phyloP scores from a whole-genome alignment of 495 filamentous ascomycete genomes.

The Sordaria brevicollis region DNA sequence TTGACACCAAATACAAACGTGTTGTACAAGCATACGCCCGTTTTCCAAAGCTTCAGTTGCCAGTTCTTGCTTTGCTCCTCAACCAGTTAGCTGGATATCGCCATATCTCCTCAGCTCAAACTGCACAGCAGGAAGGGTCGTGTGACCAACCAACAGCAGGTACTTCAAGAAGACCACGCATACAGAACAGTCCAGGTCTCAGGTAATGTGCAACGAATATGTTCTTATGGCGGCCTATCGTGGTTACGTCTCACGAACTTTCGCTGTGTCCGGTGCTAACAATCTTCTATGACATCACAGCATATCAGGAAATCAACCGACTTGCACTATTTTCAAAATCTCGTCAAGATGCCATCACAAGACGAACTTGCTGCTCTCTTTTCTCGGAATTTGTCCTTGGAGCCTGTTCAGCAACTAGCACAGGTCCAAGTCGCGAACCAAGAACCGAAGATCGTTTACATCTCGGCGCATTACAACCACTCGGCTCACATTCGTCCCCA shows the following conservation, averaged over 20 bases:
- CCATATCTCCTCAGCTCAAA: background rate
- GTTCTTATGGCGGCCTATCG: background rate
- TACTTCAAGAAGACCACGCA: background rate
- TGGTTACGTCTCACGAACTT: background rate
- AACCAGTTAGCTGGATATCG: background rate
- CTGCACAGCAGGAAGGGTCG: background rate
- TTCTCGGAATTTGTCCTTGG: constrained; percentile 50
- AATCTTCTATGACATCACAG: background rate
- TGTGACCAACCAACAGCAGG: background rate
- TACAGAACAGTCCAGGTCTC: background rate
- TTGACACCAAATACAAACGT: background rate
- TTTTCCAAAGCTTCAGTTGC: background rate
- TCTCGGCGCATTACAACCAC: constrained; percentile 69
- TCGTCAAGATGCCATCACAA: constrained; percentile 39
- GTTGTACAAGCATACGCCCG: background rate
- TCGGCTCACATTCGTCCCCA: constrained; percentile 44
- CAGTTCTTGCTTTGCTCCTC: background rate
- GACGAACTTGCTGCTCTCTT: constrained; percentile 64
- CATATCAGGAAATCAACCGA: background rate
- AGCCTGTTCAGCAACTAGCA: constrained; percentile 23
- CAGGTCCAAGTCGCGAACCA: constrained; percentile 16
- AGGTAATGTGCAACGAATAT: background rate
- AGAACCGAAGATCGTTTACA: constrained; percentile 44
- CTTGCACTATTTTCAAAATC: background rate
- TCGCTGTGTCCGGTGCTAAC: background rate